phyloP scores from a whole-genome alignment of 169 alveolate species.

The Plasmodium gallinaceum region DNA sequence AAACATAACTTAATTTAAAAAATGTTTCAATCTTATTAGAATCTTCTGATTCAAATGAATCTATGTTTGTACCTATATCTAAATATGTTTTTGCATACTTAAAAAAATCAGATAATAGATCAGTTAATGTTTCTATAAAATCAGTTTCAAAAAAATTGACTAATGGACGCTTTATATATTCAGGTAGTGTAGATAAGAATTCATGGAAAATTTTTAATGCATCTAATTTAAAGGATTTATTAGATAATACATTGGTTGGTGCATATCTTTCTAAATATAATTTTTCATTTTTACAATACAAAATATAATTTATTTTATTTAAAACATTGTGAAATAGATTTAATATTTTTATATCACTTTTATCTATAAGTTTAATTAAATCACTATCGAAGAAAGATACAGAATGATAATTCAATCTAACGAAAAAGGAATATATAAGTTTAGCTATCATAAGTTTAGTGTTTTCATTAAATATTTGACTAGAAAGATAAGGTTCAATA shows the following conservation, averaged over 20 bases:
- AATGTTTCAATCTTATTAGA: slow-evolving; percentile 31
- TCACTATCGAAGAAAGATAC: slow-evolving; percentile 31
- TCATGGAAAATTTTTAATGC: slow-evolving; percentile 33
- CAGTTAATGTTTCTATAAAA: slow-evolving; percentile 1
- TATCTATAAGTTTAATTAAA: slow-evolving; percentile 3
- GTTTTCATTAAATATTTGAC: slow-evolving; percentile 7
- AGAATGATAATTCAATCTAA: slow-evolving; percentile 17
- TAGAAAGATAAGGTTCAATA: slow-evolving; percentile 10
- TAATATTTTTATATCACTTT: slow-evolving; percentile 20
- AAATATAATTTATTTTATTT: slow-evolving; percentile 29
- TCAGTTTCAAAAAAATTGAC: slow-evolving; percentile 46
- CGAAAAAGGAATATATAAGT: slow-evolving; percentile 46
- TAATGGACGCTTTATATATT: not conserved
- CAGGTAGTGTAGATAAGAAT: slow-evolving; percentile 29
- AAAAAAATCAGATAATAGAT: not conserved
- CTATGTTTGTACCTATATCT: not conserved
- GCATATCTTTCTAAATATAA: slow-evolving; percentile 27
- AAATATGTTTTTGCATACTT: not conserved
- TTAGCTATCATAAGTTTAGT: slow-evolving; percentile 22
- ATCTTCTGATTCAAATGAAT: not conserved
- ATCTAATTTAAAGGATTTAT: slow-evolving; percentile 29
- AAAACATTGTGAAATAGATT: slow-evolving; percentile 33
- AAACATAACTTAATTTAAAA: slow-evolving; percentile 2
- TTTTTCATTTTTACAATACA: slow-evolving; percentile 32
- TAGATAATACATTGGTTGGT: slow-evolving; percentile 12